Percentiles rank a stretch among this genome's conserved stretches.
Conservation (phyloP, 192 early-diverging fungal species). For the Podila epicladia region DNA sequence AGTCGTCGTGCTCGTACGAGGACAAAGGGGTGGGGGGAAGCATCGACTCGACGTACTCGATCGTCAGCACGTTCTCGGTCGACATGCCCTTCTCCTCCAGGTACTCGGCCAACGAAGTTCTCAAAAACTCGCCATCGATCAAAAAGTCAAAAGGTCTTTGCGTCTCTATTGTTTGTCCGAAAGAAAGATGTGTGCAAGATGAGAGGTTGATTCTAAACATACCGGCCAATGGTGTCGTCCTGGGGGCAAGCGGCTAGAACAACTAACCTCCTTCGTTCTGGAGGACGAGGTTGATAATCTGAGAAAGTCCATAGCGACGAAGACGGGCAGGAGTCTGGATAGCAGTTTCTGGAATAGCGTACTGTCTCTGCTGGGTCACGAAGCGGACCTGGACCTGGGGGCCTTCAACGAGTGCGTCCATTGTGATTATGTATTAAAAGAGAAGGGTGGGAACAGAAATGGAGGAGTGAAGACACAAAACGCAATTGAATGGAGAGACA, state of each 20-base stretch:
- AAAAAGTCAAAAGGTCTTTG: conserved; percentile 94
- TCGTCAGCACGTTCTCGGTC: conserved; percentile 82
- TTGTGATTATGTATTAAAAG: conserved; percentile 17
- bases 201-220: not conserved
- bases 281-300: conserved; percentile 95
- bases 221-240: too few species aligned
- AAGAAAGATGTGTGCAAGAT: not conserved
- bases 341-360: conserved; percentile 83
- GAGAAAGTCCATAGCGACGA: conserved; percentile 89
- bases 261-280: conserved; percentile 50
- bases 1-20: conserved; percentile 92
- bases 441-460: not conserved
- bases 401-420: conserved; percentile 50
- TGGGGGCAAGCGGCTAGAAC: not conserved
- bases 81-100: conserved; percentile 73
- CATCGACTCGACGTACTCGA: conserved; percentile 95
- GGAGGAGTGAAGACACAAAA: not conserved
- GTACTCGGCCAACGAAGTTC: conserved; percentile 78
- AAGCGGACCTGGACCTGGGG: conserved; percentile 89
- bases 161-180: conserved; percentile 55
- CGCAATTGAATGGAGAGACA: conserved; percentile 10
- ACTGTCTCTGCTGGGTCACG: conserved; percentile 75
- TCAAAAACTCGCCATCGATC: conserved; percentile 90
- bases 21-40: conserved; percentile 84
- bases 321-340: conserved; percentile 89